Base-by-base conservation (phyloP, 257 asterid species). In the Solanum corneliomulleri region DNA sequence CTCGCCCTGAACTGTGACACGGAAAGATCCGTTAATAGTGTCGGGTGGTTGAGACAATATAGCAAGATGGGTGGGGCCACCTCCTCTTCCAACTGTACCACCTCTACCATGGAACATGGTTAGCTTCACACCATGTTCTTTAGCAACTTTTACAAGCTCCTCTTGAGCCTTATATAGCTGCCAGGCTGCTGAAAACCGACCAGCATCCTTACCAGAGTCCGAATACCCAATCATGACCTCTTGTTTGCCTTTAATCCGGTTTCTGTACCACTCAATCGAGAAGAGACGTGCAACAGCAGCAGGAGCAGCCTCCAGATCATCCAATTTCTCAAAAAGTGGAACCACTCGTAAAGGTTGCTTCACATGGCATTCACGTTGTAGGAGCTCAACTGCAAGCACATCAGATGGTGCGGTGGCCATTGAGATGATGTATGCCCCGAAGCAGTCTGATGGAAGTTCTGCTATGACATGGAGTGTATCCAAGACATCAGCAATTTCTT, bases 11-110 rank as follows among this genome's bases (percentile, higher is more conserved):
- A 91, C 93, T 0, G 95, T 92, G 56, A 91, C 93, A 39, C 95
- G 95, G 12, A 92, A 90, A 64, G 93, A 89, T 56, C 95, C 95
- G 7, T 91, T 88, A 42, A 92, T 80, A n/a, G 95, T 91, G 25
- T 91, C 95, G 0, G 95, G 95, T 39, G 95, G 95, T 64, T 92
- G 95, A 84, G 95, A 92, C 80, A 91, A 87, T 86, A 92, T 92
- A 69, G 95, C 95, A 89, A 92, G 95, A 90, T 92, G 92, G 18
- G 95, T 91, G 14, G 95, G 95, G 7, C 95, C 95, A 64, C 95
- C 95, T 56, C 95, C 95, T 87, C 95, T 85, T 74, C 95, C 95
- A 6, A 92, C 93, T 12, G 93, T 92, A n/a, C 94, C 94, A 64
- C 94, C 94, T 27, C 94, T 91, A 33, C 94, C 94, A 7, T 92